A percentile compares a stretch with the other conserved stretches of the same genome.
Conservation (phyloP, 2,329 filamentous ascomycete genomes). For the Arthrobotrys sphaeroides region DNA sequence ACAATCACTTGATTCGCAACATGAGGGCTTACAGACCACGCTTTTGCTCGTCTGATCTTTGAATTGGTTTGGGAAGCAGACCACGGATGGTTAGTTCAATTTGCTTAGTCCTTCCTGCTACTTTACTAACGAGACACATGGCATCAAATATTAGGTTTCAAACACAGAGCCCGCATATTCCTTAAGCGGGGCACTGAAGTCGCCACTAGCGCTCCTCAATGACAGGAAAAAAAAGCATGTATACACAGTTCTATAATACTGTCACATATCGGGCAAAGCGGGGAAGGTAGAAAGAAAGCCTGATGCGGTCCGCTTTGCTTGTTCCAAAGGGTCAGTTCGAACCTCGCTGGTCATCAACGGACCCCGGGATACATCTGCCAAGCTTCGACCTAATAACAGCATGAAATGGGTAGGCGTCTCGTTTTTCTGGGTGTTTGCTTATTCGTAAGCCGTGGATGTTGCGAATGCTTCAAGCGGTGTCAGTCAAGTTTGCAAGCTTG, state of each 20-base stretch:
- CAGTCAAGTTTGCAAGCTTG: neutral
- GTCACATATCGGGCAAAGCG: conserved; percentile 24
- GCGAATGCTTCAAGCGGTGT: neutral
- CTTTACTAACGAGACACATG: conserved; percentile 11
- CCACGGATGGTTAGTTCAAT: conserved; percentile 14
- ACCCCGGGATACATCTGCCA: neutral
- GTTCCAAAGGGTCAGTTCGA: conserved; percentile 8
- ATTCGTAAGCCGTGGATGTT: neutral
- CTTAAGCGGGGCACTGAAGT: conserved; percentile 1
- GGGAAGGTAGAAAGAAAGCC: conserved; percentile 27
- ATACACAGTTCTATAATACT: conserved; percentile 12
- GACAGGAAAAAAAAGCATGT: conserved; percentile 29
- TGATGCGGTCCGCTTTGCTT: conserved; percentile 3
- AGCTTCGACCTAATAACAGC: conserved; percentile 8
- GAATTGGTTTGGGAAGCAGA: conserved; percentile 4
- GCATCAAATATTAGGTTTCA: neutral
- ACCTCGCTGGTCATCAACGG: conserved; percentile 13
- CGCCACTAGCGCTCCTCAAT: neutral
- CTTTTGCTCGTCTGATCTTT: conserved; percentile 49
- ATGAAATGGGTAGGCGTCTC: neutral
- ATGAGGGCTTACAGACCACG: neutral
- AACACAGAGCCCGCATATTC: conserved; percentile 2
- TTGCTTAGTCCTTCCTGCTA: conserved; percentile 1
- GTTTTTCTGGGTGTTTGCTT: neutral
- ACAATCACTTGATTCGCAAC: conserved; percentile 17